phyloP scores from a whole-genome alignment of 345 rosid genomes.

The Corymbia maculata region DNA sequence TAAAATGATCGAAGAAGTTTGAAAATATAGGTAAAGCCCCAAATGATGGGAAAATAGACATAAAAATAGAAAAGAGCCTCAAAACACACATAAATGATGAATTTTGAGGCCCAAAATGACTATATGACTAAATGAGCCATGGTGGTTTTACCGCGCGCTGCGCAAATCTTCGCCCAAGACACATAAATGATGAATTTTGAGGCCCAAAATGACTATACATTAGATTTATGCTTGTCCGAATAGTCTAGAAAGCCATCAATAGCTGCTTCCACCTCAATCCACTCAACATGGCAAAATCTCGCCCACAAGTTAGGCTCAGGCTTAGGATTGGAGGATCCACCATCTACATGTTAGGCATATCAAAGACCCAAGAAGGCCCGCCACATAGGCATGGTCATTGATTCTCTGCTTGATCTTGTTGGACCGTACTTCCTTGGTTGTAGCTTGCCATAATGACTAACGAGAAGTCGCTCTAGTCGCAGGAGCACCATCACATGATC shows the following conservation, averaged over 20 bases:
- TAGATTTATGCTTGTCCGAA: background rate
- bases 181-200: too few species aligned
- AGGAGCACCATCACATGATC: background rate
- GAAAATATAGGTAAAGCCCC: too few species aligned
- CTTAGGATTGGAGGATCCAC: background rate
- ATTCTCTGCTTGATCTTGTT: background rate
- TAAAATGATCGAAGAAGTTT: too few species aligned
- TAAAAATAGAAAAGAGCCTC: too few species aligned
- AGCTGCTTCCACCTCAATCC: background rate
- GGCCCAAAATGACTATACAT: background rate
- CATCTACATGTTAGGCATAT: background rate
- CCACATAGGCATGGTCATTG: background rate
- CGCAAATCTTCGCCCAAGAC: too few species aligned
- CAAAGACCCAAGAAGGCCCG: background rate
- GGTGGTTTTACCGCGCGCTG: too few species aligned
- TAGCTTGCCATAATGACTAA: background rate
- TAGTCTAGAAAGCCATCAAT: background rate
- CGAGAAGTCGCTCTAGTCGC: background rate
- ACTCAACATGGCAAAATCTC: background rate
- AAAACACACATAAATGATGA: too few species aligned
- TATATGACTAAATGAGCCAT: too few species aligned
- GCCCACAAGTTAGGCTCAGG: too few species aligned
- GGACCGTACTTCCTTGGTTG: background rate
- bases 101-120: too few species aligned
- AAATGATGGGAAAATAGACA: too few species aligned